Evolutionary conservation across 2,329 filamentous ascomycete species (phyloP), one percentile per base, ranked within the genome.

Genomic region (Aspergillus versicolor): DNA sequence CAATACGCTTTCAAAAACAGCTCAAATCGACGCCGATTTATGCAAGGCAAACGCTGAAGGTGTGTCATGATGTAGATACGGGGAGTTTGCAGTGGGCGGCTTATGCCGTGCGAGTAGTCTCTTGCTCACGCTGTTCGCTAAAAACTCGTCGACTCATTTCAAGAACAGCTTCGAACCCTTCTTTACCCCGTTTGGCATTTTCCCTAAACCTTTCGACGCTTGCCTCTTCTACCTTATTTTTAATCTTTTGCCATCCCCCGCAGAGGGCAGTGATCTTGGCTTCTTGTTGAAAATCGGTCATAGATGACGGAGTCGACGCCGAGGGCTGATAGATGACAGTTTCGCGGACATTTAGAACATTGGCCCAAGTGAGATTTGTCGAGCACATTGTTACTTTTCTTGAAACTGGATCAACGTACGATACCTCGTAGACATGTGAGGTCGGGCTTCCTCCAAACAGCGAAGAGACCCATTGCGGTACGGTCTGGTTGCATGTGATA

Each of bases 321-420:
- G 75, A 73, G 75, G 91, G 92, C 65, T 83, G 82, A 79, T 97
- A 97, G 55, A 89, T 81, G 62, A 97, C 92, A 17, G 93, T 97
- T 80, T 99, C 94, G 73, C 92, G 90, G 45, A 97, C 92, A 70
- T 85, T 91, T 72, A 97, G 82, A 53, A 99, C 84, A 70, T 97
- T 96, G 62, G 87, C 88, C 84, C 87, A 94, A 7, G 94, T 97
- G 72, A 99, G 81, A 78, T 99, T 99, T 73, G 91, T 91, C 64
- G 90, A 94, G 74, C 92, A 92, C 90, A 99, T 96, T 60, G 92
- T 97, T 70, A 99, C 91, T 63, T 90, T 95, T 77, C 92, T 91
- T 61, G 82, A 81, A 42, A 75, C 70, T 1, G 91, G 91, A 75
- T 97, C 91, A 71, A 99, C 93, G 75, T 97, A 97, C 58, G 90